Evolutionary conservation across 2,329 filamentous ascomycete species (phyloP), one percentile per base, ranked within the genome.

Genomic region (Pseudopyricularia javanii): DNA sequence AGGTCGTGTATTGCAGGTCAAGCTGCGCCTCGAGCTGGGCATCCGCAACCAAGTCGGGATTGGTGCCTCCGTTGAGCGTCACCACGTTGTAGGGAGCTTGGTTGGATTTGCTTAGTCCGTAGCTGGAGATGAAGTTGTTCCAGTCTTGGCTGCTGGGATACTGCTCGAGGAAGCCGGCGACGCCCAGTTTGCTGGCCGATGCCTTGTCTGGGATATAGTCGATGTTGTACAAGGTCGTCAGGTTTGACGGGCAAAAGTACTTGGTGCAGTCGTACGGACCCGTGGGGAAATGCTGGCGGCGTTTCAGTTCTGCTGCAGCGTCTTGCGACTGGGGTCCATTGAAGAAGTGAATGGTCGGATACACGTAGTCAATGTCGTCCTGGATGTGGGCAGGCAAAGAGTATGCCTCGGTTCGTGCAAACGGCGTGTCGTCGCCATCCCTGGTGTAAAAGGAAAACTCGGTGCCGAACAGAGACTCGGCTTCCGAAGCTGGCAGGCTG

Each of bases 321-420:
- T 59, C 58, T 9, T 67, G 49, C 28, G 61, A 59, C 48, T 65
- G 58, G 45, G 66, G 57, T 7, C 68, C 62, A 51, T 63, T 74
- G 53, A 75, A 63, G 55, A 85, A 86, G 37, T 76, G 72, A 3
- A 79, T 85, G 0, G 82, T 85, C 1, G 82, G 82, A 62, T 85
- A 79, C 49, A 86, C 78, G 60, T 83, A 71, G 54, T 79, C 76
- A 54, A 86, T 72, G 58, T 79, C 70, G 43, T 69, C 60, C 50
- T 72, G 70, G 7, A 86, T 63, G 1, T 71, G 64, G 50, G 69
- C 68, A 0, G 83, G 84, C 1, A 86, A 72, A 0, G 79, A 84
- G 64, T 86, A 87, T 48, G 73, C 67, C n/a, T 72, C 61, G 3
- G 70, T 70, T 30, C 83, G 74, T 35, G 85, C 70, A 57, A 70